Percentiles rank a stretch among this genome's conserved stretches.
Evolutionary conservation across 805 yeast species (phyloP).

Genomic region (Lipomyces kockii): DNA sequence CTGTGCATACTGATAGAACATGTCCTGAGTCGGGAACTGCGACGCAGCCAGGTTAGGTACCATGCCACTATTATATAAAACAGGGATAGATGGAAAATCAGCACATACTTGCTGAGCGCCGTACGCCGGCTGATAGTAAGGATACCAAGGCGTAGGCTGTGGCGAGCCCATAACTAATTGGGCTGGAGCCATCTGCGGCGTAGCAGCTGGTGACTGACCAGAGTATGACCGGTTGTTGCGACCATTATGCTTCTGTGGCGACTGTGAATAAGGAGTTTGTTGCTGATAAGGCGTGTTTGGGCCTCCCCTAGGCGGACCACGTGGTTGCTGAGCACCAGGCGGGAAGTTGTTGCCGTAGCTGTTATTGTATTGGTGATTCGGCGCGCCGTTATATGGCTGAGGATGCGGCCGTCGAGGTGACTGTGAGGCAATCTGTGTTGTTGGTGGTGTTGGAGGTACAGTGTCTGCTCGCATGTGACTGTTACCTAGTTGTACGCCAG

Average conservation of each 20-base stretch:
- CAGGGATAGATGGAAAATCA: not conserved
- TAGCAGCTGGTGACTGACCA: conserved; percentile 29
- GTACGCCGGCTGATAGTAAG: conserved; percentile 9
- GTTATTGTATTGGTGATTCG: conserved; percentile 9
- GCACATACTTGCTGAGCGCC: conserved; percentile 3
- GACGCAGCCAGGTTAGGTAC: conserved; percentile 8
- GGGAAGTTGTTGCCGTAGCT: conserved; percentile 12
- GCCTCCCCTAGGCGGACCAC: conserved; percentile 30
- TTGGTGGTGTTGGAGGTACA: conserved; percentile 22
- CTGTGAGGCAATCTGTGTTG: conserved; percentile 29
- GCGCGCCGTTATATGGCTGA: conserved; percentile 17
- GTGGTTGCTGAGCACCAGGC: conserved; percentile 21
- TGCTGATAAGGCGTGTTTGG: conserved; percentile 16
- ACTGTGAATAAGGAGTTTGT: conserved; percentile 12
- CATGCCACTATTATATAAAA: not conserved
- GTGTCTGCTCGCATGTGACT: conserved; percentile 36
- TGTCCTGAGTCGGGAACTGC: conserved; percentile 6
- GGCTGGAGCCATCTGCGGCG: conserved; percentile 32
- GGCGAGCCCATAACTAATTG: conserved; percentile 24
- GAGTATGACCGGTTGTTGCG: conserved; percentile 18
- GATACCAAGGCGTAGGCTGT: conserved; percentile 9
- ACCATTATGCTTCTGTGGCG: conserved; percentile 27
- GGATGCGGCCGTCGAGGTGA: conserved; percentile 32
- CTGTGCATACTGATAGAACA: not conserved
- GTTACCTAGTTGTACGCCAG: conserved; percentile 25